phyloP scores from a whole-genome alignment of 83 land plant genomes.

The Larix sibirica region DNA sequence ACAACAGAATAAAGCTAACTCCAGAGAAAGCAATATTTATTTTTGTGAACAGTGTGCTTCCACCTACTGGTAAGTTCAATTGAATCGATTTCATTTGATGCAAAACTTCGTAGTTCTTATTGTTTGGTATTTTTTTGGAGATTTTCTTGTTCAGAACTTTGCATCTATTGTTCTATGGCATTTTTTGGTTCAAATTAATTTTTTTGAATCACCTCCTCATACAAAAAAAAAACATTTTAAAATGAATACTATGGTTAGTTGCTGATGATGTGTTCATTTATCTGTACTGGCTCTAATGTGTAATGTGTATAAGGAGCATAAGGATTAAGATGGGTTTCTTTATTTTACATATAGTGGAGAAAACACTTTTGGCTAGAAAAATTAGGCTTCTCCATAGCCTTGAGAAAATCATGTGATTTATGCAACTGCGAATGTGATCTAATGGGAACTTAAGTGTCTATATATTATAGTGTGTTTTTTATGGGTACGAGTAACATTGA shows the following conservation, averaged over 20 bases:
- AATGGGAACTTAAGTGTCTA: too few relatives aligned
- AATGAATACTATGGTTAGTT: too few relatives aligned
- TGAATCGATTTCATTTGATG: not conserved
- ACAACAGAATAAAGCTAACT: constrained; percentile 21
- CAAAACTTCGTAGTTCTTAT: not conserved
- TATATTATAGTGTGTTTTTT: too few relatives aligned
- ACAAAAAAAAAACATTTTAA: too few relatives aligned
- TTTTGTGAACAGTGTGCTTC: constrained; percentile 25
- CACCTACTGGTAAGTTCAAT: constrained; percentile 21
- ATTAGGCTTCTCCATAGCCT: too few relatives aligned
- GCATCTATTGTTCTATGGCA: not conserved
- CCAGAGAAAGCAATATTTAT: constrained; percentile 26
- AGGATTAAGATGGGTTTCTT: constrained; percentile 39
- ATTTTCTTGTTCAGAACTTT: too few relatives aligned
- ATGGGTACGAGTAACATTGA: too few relatives aligned
- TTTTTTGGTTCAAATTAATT: not conserved
- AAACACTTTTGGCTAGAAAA: constrained; percentile 18
- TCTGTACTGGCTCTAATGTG: constrained; percentile 17
- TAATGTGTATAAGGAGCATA: constrained; percentile 23
- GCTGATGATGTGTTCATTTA: not conserved
- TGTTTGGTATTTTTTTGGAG: too few relatives aligned
- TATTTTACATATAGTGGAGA: constrained; percentile 34
- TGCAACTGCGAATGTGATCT: too few relatives aligned
- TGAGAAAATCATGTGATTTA: too few relatives aligned
- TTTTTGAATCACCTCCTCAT: too few relatives aligned